phyloP scores from a whole-genome alignment of 306 rosid species.

The Rosa persica region DNA sequence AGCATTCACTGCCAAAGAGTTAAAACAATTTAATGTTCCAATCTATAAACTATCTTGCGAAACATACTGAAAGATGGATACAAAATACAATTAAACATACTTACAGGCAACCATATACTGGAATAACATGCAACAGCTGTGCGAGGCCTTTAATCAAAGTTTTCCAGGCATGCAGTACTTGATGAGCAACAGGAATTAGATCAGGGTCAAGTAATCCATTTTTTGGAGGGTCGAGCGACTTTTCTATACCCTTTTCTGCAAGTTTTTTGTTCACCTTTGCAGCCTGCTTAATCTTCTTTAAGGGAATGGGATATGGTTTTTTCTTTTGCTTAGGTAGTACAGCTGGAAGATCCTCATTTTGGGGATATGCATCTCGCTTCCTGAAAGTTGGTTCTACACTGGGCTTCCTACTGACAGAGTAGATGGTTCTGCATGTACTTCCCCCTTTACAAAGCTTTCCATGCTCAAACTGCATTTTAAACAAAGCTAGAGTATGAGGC shows the following conservation, averaged over 20 bases:
- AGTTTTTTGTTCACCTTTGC: constrained; percentile 60
- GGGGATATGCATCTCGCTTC: constrained; percentile 44
- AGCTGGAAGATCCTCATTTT: constrained; percentile 81
- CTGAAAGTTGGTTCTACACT: constrained; percentile 32
- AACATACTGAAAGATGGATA: constrained; percentile 1
- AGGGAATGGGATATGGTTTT: constrained; percentile 86
- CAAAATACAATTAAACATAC: constrained; percentile 1
- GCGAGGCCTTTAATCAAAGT: constrained; percentile 74
- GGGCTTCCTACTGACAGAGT: constrained; percentile 45
- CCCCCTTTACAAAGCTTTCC: constrained; percentile 35
- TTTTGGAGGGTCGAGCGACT: constrained; percentile 78
- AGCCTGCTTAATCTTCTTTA: constrained; percentile 64
- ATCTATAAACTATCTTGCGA: not conserved
- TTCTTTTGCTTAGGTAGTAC: constrained; percentile 70
- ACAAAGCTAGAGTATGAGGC: constrained; percentile 22
- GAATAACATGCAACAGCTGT: constrained; percentile 73
- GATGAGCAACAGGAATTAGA: constrained; percentile 80
- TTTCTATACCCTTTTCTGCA: constrained; percentile 82
- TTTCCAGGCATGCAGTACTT: constrained; percentile 85
- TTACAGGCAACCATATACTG: constrained; percentile 88
- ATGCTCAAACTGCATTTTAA: constrained; percentile 49
- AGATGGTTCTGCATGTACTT: constrained; percentile 29
- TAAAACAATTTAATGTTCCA: constrained; percentile 11
- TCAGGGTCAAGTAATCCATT: constrained; percentile 80
- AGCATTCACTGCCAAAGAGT: constrained; percentile 75